These are phyloP conservation scores for Hypsizygus ulmarius DNA, from an alignment of 1,284 basidiomycete species.

Conservation along the genomic window DNA sequence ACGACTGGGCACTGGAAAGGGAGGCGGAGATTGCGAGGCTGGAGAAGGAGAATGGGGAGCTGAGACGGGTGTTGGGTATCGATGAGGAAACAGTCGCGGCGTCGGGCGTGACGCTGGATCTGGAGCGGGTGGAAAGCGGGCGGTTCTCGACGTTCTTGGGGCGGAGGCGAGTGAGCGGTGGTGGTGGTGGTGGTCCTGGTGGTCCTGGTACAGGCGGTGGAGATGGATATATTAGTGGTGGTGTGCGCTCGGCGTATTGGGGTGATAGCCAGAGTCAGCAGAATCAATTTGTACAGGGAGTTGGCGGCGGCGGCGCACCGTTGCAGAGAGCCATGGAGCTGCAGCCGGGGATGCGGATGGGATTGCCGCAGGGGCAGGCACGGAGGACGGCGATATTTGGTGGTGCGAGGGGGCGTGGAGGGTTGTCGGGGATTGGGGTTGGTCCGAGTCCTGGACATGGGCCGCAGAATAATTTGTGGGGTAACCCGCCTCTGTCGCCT, in stretches of 20 bases:
- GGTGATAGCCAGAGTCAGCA: constrained; percentile 1
- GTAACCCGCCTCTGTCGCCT: constrained; percentile 29
- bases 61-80: constrained; percentile 74
- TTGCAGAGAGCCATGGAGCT: constrained; percentile 48
- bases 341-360: constrained; percentile 45
- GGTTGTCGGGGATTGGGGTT: constrained; percentile 9
- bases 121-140: constrained; percentile 40
- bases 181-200: constrained; percentile 3
- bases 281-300: constrained; percentile 20
- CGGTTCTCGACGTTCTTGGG: constrained; percentile 31
- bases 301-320: constrained; percentile 26
- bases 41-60: constrained; percentile 75
- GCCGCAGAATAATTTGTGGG: constrained; percentile 27
- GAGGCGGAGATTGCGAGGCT: constrained; percentile 81
- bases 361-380: constrained; percentile 42
- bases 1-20: constrained; percentile 82
- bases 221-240: constrained; percentile 9
- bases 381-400: constrained; percentile 47
- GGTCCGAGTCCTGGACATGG: constrained; percentile 6
- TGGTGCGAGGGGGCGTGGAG: constrained; percentile 32
- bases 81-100: constrained; percentile 51
- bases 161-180: constrained; percentile 20
- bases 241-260: constrained; percentile 1
- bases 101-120: constrained; percentile 48
- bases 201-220: constrained; percentile 12